phyloP scores from a whole-genome alignment of 139 green algal genomes.

The Marvania coccoides region DNA sequence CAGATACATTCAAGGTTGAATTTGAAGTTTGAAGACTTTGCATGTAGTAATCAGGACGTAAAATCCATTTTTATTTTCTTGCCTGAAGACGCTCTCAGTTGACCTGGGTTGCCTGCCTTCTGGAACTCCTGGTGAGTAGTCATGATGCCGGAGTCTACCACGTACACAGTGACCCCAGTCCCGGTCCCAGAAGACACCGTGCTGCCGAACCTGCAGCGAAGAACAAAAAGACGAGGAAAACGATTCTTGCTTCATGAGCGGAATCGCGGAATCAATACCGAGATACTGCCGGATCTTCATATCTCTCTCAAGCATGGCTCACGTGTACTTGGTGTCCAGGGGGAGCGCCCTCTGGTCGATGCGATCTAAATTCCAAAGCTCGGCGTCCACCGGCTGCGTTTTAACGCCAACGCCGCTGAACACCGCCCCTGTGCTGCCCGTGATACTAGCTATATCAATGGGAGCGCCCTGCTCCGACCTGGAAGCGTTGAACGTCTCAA shows the following conservation, averaged over 20 bases:
- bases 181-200: slow-evolving; percentile 18
- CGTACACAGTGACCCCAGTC: slow-evolving; percentile 57
- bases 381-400: neutral
- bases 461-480: neutral
- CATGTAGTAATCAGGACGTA: no score
- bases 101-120: neutral
- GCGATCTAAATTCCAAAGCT: slow-evolving; percentile 56
- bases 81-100: neutral
- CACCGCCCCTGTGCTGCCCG: neutral
- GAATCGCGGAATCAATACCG: no score
- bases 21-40: no score
- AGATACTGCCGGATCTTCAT: no score
- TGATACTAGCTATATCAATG: neutral
- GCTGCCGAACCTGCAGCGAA: neutral
- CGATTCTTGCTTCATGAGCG: no score
- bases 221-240: neutral
- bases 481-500: slow-evolving; percentile 1
- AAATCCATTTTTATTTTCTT: neutral
- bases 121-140: slow-evolving; percentile 54
- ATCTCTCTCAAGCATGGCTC: no score
- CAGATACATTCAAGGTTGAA: neutral
- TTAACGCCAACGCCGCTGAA: neutral
- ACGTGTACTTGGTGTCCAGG: slow-evolving; percentile 40
- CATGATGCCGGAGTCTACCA: slow-evolving; percentile 54
- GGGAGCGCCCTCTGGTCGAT: slow-evolving; percentile 57